phyloP scores from a whole-genome alignment of 495 filamentous ascomycete species.

The Podospora tetraspora region DNA sequence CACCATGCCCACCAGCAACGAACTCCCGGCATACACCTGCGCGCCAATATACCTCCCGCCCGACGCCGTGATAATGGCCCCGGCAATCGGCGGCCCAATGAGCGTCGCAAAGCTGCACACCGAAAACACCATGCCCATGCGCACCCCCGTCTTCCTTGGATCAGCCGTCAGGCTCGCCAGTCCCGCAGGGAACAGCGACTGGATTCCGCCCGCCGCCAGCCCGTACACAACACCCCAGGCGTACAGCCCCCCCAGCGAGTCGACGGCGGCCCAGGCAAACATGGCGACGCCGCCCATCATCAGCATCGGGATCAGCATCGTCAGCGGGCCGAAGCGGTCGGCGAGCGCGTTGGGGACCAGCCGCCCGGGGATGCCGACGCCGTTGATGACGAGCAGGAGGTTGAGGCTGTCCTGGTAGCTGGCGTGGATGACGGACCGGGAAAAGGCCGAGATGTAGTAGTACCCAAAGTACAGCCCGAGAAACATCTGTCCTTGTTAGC shows the following conservation, averaged over 20 bases:
- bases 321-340: constrained; percentile 57
- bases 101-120: constrained; percentile 66
- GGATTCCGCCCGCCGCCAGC: constrained; percentile 58
- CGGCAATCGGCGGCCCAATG: constrained; percentile 71
- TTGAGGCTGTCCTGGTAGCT: constrained; percentile 53
- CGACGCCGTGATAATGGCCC: constrained; percentile 54
- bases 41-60: constrained; percentile 57
- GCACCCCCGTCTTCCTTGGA: constrained; percentile 59
- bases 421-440: constrained; percentile 43
- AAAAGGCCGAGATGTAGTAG: constrained; percentile 65
- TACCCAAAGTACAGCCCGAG: constrained; percentile 70
- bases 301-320: constrained; percentile 54
- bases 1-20: constrained; percentile 38
- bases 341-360: constrained; percentile 60
- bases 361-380: constrained; percentile 58
- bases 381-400: constrained; percentile 70
- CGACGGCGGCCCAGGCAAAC: constrained; percentile 60
- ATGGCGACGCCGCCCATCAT: constrained; percentile 49
- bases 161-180: constrained; percentile 59
- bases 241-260: constrained; percentile 46
- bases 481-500: constrained; percentile 38
- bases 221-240: constrained; percentile 64
- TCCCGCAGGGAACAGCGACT: constrained; percentile 60
- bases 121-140: constrained; percentile 79
- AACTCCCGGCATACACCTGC: constrained; percentile 54